Evolutionary conservation across 2,329 filamentous ascomycete species (phyloP).

Genomic region (Balansia obtecta): DNA sequence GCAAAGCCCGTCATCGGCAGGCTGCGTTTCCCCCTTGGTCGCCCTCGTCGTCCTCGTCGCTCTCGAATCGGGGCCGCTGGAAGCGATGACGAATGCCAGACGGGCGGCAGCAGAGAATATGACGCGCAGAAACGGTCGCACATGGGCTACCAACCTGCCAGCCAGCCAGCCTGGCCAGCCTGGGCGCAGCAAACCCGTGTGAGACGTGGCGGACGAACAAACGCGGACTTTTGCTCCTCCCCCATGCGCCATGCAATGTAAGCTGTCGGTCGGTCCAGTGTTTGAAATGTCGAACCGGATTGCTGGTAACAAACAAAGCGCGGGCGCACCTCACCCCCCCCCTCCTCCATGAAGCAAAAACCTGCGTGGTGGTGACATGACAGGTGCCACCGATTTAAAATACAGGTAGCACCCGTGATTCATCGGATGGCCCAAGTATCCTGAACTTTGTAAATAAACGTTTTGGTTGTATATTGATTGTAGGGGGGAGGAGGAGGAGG

Average conservation of each 20-base stretch:
- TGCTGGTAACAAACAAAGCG: background rate
- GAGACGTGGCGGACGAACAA: background rate
- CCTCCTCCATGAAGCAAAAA: background rate
- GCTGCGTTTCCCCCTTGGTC: too few species aligned
- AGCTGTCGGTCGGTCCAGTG: background rate
- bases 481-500: too few species aligned
- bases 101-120: background rate
- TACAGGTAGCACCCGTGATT: background rate
- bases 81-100: background rate
- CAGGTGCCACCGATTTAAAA: background rate
- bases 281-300: background rate
- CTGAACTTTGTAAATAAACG: too few species aligned
- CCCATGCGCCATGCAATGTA: background rate
- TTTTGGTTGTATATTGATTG: too few species aligned
- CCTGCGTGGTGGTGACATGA: background rate
- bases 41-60: too few species aligned
- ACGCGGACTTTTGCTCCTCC: background rate
- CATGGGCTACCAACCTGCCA: background rate
- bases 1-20: too few species aligned
- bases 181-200: background rate
- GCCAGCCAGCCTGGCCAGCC: background rate
- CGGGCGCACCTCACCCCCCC: too few species aligned
- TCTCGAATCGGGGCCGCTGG: too few species aligned
- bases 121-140: background rate
- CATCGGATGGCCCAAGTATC: background rate